These are phyloP conservation scores for Dendrobium chrysotoxum DNA, from an alignment of 106 monocot species.

Conservation along the genomic window DNA sequence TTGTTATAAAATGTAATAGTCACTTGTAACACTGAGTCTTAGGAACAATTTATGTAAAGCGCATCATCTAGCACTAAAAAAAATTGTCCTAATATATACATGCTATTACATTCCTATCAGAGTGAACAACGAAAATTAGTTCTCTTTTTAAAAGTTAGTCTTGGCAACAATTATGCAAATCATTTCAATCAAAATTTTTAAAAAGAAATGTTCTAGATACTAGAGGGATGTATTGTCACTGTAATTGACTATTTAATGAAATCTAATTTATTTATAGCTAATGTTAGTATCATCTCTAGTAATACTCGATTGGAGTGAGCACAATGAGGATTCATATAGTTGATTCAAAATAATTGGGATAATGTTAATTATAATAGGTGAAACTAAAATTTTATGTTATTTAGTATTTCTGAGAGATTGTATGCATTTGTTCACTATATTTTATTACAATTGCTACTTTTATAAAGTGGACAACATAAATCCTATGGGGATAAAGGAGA, in stretches of 20 bases:
- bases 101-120: not conserved
- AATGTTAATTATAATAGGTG: no score
- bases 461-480: no score
- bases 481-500: no score
- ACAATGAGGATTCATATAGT: not conserved
- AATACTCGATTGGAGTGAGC: not conserved
- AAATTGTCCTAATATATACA: not conserved
- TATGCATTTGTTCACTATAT: not conserved
- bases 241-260: not conserved
- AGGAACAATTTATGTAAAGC: not conserved
- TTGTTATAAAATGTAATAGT: not conserved
- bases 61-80: not conserved
- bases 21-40: not conserved
- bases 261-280: not conserved
- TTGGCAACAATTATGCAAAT: not conserved
- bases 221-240: not conserved
- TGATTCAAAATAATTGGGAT: not conserved
- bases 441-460: no score
- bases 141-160: not conserved
- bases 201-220: not conserved
- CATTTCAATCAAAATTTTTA: not conserved
- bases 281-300: not conserved
- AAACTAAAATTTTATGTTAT: no score
- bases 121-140: not conserved
- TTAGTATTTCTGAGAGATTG: not conserved